Evolutionary conservation across 441 rosid genomes (phyloP), one percentile per base, ranked within the genome.

Genomic region (Arabidopsis lyrata): DNA sequence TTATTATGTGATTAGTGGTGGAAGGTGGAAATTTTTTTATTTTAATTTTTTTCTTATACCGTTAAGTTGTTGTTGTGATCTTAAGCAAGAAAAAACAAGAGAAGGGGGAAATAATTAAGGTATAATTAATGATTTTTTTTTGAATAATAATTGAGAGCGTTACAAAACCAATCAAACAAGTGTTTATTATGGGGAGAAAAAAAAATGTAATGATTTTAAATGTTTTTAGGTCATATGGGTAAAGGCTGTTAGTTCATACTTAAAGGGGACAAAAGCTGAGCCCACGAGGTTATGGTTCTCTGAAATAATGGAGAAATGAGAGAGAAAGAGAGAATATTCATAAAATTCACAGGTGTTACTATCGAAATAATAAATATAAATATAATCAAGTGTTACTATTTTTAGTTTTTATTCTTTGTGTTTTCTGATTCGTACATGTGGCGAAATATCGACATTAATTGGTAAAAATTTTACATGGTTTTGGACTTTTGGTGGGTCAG

Each of bases 171-270:
- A 58, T 50, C 57, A 70, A 50, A 18, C 53, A 57, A 18, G 56
- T 55, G 49, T 45, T 27, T 63, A 36, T 16, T 29, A 29, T 29
- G 31, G 27, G 27, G 31, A 11, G 1, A 3, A 68, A 18, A 55
- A 8, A 11, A n/a, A 24, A 29, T 58, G 42, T 47, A 52, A 62
- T 53, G 63, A 35, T 49, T 70, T 55, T 66, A 0, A 12, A 34
- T 58, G 24, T 47, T 47, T 13, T 50, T 56, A 41, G 66, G 60
- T 31, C 70, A 55, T 66, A 55, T 18, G 72, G 58, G 75, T 78
- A 83, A 85, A 69, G 6, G 76, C 87, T 78, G 73, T 70, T 14
- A 69, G 79, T 62, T 41, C 39, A 72, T 47, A 9, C 48, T 39
- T 14, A 60, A 66, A 60, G 31, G 58, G 59, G 70, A 81, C 86